Evolutionary conservation across 495 filamentous ascomycete genomes (phyloP), one percentile per base, ranked within the genome.

Genomic region (Cercophora samala): DNA sequence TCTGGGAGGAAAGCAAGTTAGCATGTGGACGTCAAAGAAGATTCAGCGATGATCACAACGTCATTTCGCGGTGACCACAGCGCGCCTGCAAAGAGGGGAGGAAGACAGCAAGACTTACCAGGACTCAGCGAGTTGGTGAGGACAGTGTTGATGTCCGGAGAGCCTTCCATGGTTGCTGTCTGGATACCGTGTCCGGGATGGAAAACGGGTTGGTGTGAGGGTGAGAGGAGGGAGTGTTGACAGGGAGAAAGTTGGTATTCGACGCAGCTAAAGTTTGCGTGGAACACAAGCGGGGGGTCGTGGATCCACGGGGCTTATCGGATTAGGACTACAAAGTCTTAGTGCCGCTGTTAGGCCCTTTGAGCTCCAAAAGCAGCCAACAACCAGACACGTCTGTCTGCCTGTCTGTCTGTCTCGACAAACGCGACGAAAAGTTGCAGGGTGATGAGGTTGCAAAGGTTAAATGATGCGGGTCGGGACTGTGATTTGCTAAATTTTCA

Each of bases 51-150:
- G 63, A 9, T 55, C 66, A 64, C 63, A 46, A 46, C 37, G 37
- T 46, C 37, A 46, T 46, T 46, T 46, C 37, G n/a, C 25, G 58
- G 29, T 19, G 24, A 25, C 21, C 25, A 29, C 22, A 56, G 25
- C 25, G 21, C 58, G 58, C 58, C 58, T 18, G 58, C 8, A 42
- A 29, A 32, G 26, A 42, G 52, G 63, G 69, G 58, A 8, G 32
- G 52, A 64, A 68, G 58, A 67, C 64, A 68, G 54, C 64, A 68
- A 51, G 66, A 81, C 88, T 74, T 81, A 96, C 93, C 93, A 77
- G 91, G 87, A 73, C 92, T 93, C 79, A 97, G 85, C 76, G 93
- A 97, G 83, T 91, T 90, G 77, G 91, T 87, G 83, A 97, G 89
- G 81, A 97, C 92, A 69, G 76, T 78, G 73, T 82, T 83, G 77